phyloP scores from a whole-genome alignment of 1,284 basidiomycete species.

The Abortiporus biennis region DNA sequence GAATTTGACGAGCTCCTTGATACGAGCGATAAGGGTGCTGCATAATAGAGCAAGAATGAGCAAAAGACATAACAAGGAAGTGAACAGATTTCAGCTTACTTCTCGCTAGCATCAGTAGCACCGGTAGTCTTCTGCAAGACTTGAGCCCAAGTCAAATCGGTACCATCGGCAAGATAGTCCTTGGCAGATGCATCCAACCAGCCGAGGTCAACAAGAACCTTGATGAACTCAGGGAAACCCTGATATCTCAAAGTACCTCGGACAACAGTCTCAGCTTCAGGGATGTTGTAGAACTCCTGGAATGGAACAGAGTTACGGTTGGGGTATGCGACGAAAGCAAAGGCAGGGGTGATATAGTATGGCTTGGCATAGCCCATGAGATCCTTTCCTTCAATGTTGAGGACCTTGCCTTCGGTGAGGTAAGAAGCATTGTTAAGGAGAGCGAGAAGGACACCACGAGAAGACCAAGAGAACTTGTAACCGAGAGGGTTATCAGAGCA shows the following conservation, averaged over 20 bases:
- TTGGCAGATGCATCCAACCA: slow-evolving; percentile 79
- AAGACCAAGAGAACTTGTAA: slow-evolving; percentile 99
- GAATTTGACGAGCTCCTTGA: slow-evolving; percentile 72
- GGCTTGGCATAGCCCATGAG: slow-evolving; percentile 88
- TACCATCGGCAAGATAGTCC: slow-evolving; percentile 69
- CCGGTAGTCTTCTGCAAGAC: slow-evolving; percentile 79
- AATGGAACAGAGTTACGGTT: slow-evolving; percentile 95
- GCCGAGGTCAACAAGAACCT: slow-evolving; percentile 82
- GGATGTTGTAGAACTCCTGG: slow-evolving; percentile 83
- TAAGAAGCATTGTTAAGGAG: slow-evolving; percentile 91
- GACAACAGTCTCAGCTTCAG: slow-evolving; percentile 89
- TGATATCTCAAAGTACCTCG: slow-evolving; percentile 95
- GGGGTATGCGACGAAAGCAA: slow-evolving; percentile 95
- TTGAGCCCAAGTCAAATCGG: slow-evolving; percentile 73
- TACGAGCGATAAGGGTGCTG: slow-evolving; percentile 62
- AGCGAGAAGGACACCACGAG: slow-evolving; percentile 92
- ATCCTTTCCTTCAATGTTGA: slow-evolving; percentile 62
- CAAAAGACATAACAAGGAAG: background rate
- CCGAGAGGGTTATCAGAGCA: slow-evolving; percentile 93
- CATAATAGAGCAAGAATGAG: too few species aligned
- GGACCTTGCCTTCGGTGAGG: slow-evolving; percentile 59
- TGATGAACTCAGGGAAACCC: slow-evolving; percentile 98
- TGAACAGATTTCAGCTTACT: slow-evolving; percentile 49
- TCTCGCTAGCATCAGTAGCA: slow-evolving; percentile 65
- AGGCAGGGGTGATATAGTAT: slow-evolving; percentile 94